A percentile compares a stretch with the other conserved stretches of the same genome.
These are phyloP conservation scores for Pueraria montana DNA, from an alignment of 306 rosid genomes.

Conservation along the genomic window DNA sequence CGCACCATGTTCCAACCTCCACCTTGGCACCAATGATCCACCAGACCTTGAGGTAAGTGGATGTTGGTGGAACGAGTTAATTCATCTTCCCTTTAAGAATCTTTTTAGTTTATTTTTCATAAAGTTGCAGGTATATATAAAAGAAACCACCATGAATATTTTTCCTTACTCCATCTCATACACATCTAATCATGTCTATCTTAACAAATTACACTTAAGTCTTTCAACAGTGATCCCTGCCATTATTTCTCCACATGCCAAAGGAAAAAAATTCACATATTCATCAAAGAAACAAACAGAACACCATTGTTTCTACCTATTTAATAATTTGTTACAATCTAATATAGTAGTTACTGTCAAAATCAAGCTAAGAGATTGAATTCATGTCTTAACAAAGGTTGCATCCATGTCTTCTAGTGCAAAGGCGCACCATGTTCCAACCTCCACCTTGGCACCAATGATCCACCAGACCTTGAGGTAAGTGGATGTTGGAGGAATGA, in stretches of 20 bases:
- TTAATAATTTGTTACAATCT: too few relatives aligned
- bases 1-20: conserved; percentile 12
- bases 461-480: background rate
- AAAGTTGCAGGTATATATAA: too few relatives aligned
- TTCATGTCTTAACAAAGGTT: too few relatives aligned
- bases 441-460: background rate
- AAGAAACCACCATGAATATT: conserved; percentile 12
- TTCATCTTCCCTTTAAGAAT: conserved; percentile 31
- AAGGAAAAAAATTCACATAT: background rate
- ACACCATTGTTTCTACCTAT: too few relatives aligned
- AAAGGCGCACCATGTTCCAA: too few relatives aligned
- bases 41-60: background rate
- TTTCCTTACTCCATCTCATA: background rate
- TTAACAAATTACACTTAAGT: background rate
- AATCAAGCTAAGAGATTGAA: too few relatives aligned
- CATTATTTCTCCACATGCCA: conserved; percentile 9
- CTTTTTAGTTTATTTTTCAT: background rate
- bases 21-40: background rate
- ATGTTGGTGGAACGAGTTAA: conserved; percentile 45
- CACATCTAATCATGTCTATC: too few relatives aligned
- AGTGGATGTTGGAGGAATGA: conserved; percentile 43
- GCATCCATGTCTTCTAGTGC: too few relatives aligned
- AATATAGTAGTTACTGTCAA: too few relatives aligned
- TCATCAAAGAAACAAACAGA: too few relatives aligned
- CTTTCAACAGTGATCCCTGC: conserved; percentile 2